These are phyloP conservation scores for Byssothecium circinans DNA, from an alignment of 2,329 filamentous ascomycete species.

Conservation along the genomic window DNA sequence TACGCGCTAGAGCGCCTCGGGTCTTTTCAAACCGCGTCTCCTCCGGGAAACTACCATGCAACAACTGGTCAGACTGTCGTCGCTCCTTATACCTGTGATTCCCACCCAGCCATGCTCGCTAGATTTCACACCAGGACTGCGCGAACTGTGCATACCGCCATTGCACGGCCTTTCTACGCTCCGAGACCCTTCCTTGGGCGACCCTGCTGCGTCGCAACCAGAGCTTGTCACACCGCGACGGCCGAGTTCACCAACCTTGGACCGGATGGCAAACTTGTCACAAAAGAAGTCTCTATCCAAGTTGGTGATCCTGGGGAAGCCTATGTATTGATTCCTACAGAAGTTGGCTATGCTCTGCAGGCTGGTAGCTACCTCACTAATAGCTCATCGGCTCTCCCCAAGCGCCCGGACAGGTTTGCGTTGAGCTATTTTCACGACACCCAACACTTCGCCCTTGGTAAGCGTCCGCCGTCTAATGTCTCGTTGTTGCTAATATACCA, in stretches of 20 bases:
- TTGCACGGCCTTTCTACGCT: neutral
- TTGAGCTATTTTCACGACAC: constrained; percentile 16
- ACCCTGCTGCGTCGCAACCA: constrained; percentile 10
- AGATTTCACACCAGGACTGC: neutral
- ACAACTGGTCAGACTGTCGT: too few species aligned
- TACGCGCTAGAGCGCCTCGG: too few species aligned
- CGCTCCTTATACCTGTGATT: too few species aligned
- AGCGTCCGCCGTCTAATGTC: constrained; percentile 3
- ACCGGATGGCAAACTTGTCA: constrained; percentile 13
- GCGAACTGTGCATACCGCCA: neutral
- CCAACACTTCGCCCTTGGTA: constrained; percentile 17
- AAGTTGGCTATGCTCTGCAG: constrained; percentile 18
- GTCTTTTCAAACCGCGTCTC: too few species aligned
- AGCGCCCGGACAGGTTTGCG: constrained; percentile 9
- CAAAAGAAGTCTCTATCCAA: constrained; percentile 16
- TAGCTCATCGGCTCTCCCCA: constrained; percentile 7
- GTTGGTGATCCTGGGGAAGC: constrained; percentile 16
- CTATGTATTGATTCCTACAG: constrained; percentile 18
- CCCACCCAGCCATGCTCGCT: too few species aligned
- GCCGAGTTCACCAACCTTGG: constrained; percentile 15
- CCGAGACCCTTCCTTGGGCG: constrained; percentile 1
- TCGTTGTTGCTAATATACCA: constrained; percentile 10
- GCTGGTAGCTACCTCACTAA: constrained; percentile 9
- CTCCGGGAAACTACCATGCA: too few species aligned
- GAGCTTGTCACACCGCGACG: constrained; percentile 13